phyloP scores from a whole-genome alignment of 164 flowering plant species.

The Warburgia ugandensis region DNA sequence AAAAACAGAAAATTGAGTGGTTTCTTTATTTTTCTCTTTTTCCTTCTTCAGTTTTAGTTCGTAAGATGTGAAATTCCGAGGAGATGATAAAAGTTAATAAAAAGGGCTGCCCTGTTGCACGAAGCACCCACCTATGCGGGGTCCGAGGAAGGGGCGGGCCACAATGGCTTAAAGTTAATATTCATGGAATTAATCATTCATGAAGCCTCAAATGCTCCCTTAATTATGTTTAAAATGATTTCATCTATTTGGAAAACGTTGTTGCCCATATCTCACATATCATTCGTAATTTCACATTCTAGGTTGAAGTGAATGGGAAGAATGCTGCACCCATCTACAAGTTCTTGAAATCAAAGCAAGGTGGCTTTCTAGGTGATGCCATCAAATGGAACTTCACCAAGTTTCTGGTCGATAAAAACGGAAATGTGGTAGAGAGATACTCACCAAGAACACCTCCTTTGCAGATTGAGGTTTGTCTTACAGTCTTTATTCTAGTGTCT shows the following conservation, averaged over 20 bases:
- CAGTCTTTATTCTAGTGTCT: background rate
- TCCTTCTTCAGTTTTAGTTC: background rate
- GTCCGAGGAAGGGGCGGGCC: no score
- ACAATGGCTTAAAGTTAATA: no score
- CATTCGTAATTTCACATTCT: background rate
- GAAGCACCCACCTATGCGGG: no score
- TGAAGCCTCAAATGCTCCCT: background rate
- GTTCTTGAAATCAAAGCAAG: constrained; percentile 67
- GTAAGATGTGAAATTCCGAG: no score
- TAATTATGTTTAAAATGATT: background rate
- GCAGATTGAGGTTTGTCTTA: constrained; percentile 60
- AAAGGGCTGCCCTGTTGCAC: background rate
- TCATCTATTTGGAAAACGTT: background rate
- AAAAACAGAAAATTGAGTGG: background rate
- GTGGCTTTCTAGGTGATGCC: constrained; percentile 56
- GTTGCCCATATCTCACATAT: background rate
- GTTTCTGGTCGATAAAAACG: constrained; percentile 78
- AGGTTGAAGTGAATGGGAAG: constrained; percentile 90
- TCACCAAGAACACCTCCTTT: constrained; percentile 75
- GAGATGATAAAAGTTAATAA: background rate
- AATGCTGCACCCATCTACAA: constrained; percentile 70
- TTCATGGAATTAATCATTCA: no score
- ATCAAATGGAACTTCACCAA: constrained; percentile 98
- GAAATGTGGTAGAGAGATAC: constrained; percentile 73
- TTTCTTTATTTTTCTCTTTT: background rate